Base-by-base conservation (phyloP, 2,329 filamentous ascomycete species). In the Leptographium wingfieldii region DNA sequence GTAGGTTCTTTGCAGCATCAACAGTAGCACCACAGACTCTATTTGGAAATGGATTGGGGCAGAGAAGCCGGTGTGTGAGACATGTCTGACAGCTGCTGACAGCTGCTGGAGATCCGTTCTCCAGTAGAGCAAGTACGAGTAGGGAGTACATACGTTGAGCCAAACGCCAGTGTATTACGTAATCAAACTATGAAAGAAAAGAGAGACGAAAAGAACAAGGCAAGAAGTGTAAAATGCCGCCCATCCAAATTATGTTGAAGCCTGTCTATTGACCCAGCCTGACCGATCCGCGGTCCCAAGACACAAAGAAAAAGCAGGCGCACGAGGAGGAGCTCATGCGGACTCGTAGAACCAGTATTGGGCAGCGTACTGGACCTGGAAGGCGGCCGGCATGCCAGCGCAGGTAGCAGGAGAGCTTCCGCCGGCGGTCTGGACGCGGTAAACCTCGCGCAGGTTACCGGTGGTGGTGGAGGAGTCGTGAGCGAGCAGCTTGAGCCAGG, bases 341-440 rank as follows among this genome's bases (percentile, higher is more conserved):
- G 59, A 63, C 62, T 65, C 67, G 40, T 65, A 71, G 65, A 75
- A 75, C 73, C 73, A 75, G 63, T 75, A 96, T 80, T 92, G 82
- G 51, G 92, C 85, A 38, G 88, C 79, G 73, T 97, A 96, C 68
- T 92, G 78, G 16, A 96, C 82, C 63, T 85, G 76, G 65, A 96
- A 92, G 1, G 73, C 68, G 12, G 78, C 76, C 0, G 77, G 71
- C 77, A 83, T 78, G 12, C 83, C 87, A 40, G 80, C 70, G 70
- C 92, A 97, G 0, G 84, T 88, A 31, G 80, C 76, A 0, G 92
- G 92, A 2, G 90, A 74, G 55, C 80, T 82, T 12, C 92, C 92
- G 31, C 91, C 92, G 0, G 87, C 90, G 12, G 92, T 97, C 67
- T 88, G 80, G 53, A 96, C 75, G 14, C 92, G 82, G 74, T 92